Percentiles rank a stretch among this genome's conserved stretches.
Evolutionary conservation across 768 basidiomycete genomes (phyloP).

Genomic region (Amanita polypyramis): DNA sequence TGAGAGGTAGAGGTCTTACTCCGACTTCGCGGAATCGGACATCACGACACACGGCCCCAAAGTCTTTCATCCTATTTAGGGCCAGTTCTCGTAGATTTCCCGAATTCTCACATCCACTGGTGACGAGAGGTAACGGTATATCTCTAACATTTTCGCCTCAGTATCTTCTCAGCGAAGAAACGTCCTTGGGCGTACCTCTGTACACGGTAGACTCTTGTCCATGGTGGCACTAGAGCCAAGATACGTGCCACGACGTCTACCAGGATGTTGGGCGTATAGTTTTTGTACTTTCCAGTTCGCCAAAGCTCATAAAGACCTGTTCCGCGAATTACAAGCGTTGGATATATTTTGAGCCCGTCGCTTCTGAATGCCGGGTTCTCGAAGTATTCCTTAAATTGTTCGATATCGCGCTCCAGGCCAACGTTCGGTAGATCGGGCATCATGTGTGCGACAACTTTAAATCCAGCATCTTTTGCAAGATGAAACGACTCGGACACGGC

Average conservation of each 20-base stretch:
- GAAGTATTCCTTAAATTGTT: constrained; percentile 99
- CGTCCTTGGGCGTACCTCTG: constrained; percentile 52
- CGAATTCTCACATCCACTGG: constrained; percentile 95
- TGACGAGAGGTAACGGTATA: constrained; percentile 92
- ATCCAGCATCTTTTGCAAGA: constrained; percentile 96
- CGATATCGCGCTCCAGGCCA: constrained; percentile 92
- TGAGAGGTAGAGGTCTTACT: constrained; percentile 37
- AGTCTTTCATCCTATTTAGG: constrained; percentile 96
- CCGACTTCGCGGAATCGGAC: constrained; percentile 98
- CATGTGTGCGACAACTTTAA: constrained; percentile 99
- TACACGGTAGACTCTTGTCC: constrained; percentile 97
- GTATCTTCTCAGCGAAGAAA: constrained; percentile 26
- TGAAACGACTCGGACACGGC: constrained; percentile 97
- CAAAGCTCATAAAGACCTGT: constrained; percentile 94
- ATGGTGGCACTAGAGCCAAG: constrained; percentile 92
- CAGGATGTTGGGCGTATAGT: constrained; percentile 97
- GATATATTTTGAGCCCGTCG: constrained; percentile 97
- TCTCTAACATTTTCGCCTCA: constrained; percentile 72
- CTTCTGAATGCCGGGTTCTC: constrained; percentile 97
- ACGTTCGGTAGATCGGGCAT: constrained; percentile 99
- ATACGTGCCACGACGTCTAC: constrained; percentile 97
- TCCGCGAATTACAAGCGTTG: constrained; percentile 94
- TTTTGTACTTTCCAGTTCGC: constrained; percentile 96
- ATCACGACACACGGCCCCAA: constrained; percentile 95
- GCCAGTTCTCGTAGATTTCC: constrained; percentile 96